phyloP scores from a whole-genome alignment of 148 eudicot genomes.

The Rhododendron mucronatum region DNA sequence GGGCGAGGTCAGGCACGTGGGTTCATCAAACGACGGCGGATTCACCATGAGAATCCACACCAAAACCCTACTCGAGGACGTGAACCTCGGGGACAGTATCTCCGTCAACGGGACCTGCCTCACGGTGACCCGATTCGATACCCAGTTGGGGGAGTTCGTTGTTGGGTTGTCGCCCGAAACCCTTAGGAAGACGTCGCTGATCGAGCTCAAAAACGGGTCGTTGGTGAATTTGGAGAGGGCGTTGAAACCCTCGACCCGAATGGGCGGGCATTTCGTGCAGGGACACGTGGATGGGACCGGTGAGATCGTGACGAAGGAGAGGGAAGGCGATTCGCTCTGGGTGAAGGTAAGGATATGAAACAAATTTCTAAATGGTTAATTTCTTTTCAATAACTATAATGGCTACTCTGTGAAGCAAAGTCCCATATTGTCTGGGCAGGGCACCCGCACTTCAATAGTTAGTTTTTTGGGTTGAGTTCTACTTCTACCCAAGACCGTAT shows the following conservation, averaged over 20 bases:
- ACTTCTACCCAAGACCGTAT: too few species aligned
- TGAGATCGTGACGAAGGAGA: slow-evolving; percentile 46
- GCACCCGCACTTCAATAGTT: too few species aligned
- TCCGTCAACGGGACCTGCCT: slow-evolving; percentile 89
- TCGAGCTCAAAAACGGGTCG: slow-evolving; percentile 60
- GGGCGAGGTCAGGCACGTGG: slow-evolving; percentile 65
- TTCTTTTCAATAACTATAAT: background rate
- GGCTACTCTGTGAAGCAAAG: background rate
- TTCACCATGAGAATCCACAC: slow-evolving; percentile 64
- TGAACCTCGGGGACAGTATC: slow-evolving; percentile 86
- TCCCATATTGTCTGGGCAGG: too few species aligned
- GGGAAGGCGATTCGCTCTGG: slow-evolving; percentile 86
- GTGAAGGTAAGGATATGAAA: slow-evolving; percentile 23
- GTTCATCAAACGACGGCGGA: slow-evolving; percentile 44
- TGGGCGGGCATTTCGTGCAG: slow-evolving; percentile 99
- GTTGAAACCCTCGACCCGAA: slow-evolving; percentile 69
- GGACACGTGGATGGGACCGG: slow-evolving; percentile 98
- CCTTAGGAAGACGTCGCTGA: slow-evolving; percentile 67
- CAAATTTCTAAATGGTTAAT: background rate
- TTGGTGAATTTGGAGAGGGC: slow-evolving; percentile 90
- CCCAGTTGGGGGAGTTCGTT: slow-evolving; percentile 38
- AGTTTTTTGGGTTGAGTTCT: too few species aligned
- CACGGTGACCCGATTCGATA: slow-evolving; percentile 66
- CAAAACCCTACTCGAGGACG: slow-evolving; percentile 61
- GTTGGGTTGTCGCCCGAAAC: slow-evolving; percentile 88